phyloP scores from a whole-genome alignment of 1,284 basidiomycete genomes.

The Ganoderma sp. region DNA sequence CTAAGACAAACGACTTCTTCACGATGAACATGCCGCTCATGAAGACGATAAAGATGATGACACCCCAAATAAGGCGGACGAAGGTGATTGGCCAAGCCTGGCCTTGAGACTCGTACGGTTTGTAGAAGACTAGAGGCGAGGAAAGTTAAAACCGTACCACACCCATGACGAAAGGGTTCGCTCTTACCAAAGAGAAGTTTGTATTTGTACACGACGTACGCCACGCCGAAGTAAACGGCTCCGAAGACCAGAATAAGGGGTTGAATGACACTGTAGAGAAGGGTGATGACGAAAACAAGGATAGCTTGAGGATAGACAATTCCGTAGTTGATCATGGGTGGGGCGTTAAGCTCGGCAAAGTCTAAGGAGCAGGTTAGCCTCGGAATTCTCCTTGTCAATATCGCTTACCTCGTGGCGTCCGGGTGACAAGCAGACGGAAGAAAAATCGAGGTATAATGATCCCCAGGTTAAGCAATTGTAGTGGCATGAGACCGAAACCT shows the following conservation, averaged over 20 bases:
- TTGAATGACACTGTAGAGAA: constrained; percentile 94
- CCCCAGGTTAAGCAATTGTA: constrained; percentile 91
- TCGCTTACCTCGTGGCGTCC: constrained; percentile 81
- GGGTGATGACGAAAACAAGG: constrained; percentile 92
- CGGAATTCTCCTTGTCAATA: constrained; percentile 7
- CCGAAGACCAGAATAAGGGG: constrained; percentile 95
- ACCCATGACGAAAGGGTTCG: neutral
- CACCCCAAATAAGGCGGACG: constrained; percentile 85
- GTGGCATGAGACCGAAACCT: constrained; percentile 91
- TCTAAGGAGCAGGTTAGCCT: constrained; percentile 53
- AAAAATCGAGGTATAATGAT: constrained; percentile 80
- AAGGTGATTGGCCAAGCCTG: constrained; percentile 96
- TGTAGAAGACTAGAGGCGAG: constrained; percentile 77
- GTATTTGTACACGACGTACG: constrained; percentile 97
- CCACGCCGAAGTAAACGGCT: constrained; percentile 92
- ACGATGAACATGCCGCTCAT: constrained; percentile 95
- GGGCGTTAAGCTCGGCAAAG: constrained; percentile 95
- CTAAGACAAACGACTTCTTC: constrained; percentile 75
- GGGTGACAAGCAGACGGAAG: constrained; percentile 74
- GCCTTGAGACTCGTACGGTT: constrained; percentile 91
- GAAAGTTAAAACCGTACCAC: neutral
- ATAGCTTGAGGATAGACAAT: constrained; percentile 94
- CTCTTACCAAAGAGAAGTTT: constrained; percentile 88
- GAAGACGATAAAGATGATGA: constrained; percentile 87
- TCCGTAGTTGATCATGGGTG: constrained; percentile 96